A percentile compares a stretch with the other conserved stretches of the same genome.
These are phyloP conservation scores for Pisolithus thermaeus DNA, from an alignment of 1,284 basidiomycete species.

Conservation along the genomic window DNA sequence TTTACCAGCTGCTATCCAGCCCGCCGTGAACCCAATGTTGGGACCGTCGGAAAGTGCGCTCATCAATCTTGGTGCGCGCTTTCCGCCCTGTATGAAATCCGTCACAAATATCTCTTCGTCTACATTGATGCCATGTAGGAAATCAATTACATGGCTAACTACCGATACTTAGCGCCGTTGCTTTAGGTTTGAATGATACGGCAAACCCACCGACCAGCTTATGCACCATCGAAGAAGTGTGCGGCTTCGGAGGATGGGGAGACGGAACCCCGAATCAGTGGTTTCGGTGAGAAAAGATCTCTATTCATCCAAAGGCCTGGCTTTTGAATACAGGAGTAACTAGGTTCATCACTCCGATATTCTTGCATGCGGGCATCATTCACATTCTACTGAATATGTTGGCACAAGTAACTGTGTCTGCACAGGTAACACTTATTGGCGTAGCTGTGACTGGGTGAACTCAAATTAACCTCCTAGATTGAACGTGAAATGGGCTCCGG, in stretches of 20 bases:
- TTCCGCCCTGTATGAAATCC: slow-evolving; percentile 83
- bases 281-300: slow-evolving; percentile 53
- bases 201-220: slow-evolving; percentile 63
- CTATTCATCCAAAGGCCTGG: neutral
- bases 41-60: slow-evolving; percentile 84
- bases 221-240: slow-evolving; percentile 80
- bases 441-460: neutral
- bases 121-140: slow-evolving; percentile 60
- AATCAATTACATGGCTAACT: slow-evolving; percentile 1
- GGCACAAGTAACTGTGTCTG: slow-evolving; percentile 76
- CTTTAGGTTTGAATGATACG: slow-evolving; percentile 66
- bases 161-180: slow-evolving; percentile 4
- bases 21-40: slow-evolving; percentile 85
- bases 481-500: slow-evolving; percentile 83
- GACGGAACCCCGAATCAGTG: slow-evolving; percentile 72
- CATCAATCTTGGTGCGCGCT: slow-evolving; percentile 89
- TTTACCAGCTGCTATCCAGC: slow-evolving; percentile 35
- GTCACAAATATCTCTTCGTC: slow-evolving; percentile 58
- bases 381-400: slow-evolving; percentile 88
- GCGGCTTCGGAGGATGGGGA: slow-evolving; percentile 84
- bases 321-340: slow-evolving; percentile 9
- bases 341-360: slow-evolving; percentile 82
- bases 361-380: slow-evolving; percentile 88
- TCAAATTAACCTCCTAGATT: slow-evolving; percentile 41
- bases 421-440: slow-evolving; percentile 48